Conservation (phyloP, 768 basidiomycete species). For the Trametes elegans region DNA sequence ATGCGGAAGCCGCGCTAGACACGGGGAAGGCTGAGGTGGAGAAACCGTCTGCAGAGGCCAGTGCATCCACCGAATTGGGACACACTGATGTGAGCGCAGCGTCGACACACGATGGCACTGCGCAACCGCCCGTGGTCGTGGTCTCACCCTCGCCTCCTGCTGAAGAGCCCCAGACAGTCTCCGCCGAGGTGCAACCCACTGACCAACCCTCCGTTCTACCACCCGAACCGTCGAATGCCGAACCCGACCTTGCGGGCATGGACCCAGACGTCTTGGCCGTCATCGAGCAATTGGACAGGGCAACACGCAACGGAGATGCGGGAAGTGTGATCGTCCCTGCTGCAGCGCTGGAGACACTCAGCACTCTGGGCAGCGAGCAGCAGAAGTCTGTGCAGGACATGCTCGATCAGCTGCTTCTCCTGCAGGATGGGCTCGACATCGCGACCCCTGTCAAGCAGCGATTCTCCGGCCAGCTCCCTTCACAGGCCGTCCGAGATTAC, state of each 20-base stretch:
- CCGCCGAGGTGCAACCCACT: not conserved
- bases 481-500: conserved; percentile 9
- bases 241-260: not conserved
- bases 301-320: conserved; percentile 10
- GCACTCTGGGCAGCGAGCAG: conserved; percentile 2
- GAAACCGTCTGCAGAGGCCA: not conserved
- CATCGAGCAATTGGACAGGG: conserved; percentile 15
- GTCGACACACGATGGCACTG: not conserved
- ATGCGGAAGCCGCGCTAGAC: not conserved
- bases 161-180: not conserved
- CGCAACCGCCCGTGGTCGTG: not conserved
- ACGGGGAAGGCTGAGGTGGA: not conserved
- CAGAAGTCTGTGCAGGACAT: conserved; percentile 15
- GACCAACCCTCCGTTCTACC: not conserved
- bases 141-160: not conserved
- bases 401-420: conserved; percentile 15
- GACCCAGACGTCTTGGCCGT: conserved; percentile 13
- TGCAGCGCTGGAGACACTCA: not conserved
- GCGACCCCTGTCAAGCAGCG: conserved; percentile 19
- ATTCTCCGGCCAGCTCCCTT: conserved; percentile 13
- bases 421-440: conserved; percentile 14
- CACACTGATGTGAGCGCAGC: not conserved
- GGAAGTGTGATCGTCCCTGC: conserved; percentile 12
- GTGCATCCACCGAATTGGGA: not conserved
- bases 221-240: not conserved